Evolutionary conservation across 768 basidiomycete species (phyloP).

Genomic region (Hygrocybe punicea): DNA sequence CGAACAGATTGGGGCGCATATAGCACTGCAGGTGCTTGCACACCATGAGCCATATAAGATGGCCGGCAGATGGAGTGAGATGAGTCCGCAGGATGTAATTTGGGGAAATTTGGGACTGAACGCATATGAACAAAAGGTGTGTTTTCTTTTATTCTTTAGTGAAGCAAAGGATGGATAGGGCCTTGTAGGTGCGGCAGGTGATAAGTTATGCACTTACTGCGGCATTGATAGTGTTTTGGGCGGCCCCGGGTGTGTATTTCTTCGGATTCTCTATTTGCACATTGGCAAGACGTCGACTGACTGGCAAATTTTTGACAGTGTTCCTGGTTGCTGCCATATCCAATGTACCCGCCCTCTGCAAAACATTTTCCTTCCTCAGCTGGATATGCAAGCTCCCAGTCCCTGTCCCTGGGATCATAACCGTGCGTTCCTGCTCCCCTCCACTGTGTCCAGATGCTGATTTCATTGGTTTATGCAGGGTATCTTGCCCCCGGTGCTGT

Average conservation of each 20-base stretch:
- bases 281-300: background rate
- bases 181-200: constrained; percentile 45
- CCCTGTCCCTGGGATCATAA: constrained; percentile 73
- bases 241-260: constrained; percentile 62
- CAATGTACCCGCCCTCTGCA: constrained; percentile 71
- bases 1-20: constrained; percentile 87
- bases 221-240: constrained; percentile 83
- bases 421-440: constrained; percentile 24
- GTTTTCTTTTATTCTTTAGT: background rate
- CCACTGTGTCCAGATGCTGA: background rate
- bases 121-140: constrained; percentile 75
- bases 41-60: constrained; percentile 71
- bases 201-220: constrained; percentile 74
- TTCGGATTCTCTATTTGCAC: background rate
- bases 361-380: constrained; percentile 61
- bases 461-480: constrained; percentile 43
- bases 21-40: constrained; percentile 69
- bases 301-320: constrained; percentile 36
- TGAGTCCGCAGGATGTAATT: constrained; percentile 84
- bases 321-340: constrained; percentile 84
- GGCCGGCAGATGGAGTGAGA: constrained; percentile 69
- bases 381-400: constrained; percentile 78
- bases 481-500: constrained; percentile 80
- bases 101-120: constrained; percentile 90
- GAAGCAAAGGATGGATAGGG: background rate